Evolutionary conservation across 768 basidiomycete species (phyloP).

Genomic region (Hypholoma sublateritium): DNA sequence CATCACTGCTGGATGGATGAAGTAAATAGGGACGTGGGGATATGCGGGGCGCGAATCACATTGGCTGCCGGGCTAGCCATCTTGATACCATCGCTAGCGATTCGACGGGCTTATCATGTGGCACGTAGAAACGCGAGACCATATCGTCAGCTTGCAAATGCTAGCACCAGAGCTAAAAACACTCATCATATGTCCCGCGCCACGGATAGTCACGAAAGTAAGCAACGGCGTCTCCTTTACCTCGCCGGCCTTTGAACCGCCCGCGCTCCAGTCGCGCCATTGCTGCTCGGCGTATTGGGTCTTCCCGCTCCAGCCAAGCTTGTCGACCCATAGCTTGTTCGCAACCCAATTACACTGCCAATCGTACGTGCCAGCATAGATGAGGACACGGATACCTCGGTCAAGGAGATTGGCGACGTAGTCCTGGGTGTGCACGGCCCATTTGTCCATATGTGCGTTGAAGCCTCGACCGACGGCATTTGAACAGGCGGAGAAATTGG

Average conservation of each 20-base stretch:
- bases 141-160: neutral
- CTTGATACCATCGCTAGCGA: constrained; percentile 60
- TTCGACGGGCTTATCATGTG: constrained; percentile 65
- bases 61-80: constrained; percentile 50
- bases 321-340: constrained; percentile 75
- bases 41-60: constrained; percentile 25
- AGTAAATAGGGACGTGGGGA: too few species aligned
- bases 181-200: constrained; percentile 53
- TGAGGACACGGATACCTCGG: constrained; percentile 70
- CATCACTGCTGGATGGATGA: too few species aligned
- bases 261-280: constrained; percentile 60
- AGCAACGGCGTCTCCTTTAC: constrained; percentile 35
- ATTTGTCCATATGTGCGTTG: constrained; percentile 59
- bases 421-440: constrained; percentile 53
- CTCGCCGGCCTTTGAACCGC: constrained; percentile 48
- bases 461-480: constrained; percentile 49
- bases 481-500: constrained; percentile 62
- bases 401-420: constrained; percentile 73
- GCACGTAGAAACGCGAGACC: constrained; percentile 41
- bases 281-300: constrained; percentile 45
- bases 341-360: constrained; percentile 83
- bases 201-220: constrained; percentile 38
- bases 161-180: neutral
- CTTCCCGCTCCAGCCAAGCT: constrained; percentile 70
- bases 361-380: constrained; percentile 75